Percentiles rank a stretch among this genome's conserved stretches.
These are phyloP conservation scores for Nemania sp. DNA, from an alignment of 2,329 filamentous ascomycete genomes.

Conservation along the genomic window DNA sequence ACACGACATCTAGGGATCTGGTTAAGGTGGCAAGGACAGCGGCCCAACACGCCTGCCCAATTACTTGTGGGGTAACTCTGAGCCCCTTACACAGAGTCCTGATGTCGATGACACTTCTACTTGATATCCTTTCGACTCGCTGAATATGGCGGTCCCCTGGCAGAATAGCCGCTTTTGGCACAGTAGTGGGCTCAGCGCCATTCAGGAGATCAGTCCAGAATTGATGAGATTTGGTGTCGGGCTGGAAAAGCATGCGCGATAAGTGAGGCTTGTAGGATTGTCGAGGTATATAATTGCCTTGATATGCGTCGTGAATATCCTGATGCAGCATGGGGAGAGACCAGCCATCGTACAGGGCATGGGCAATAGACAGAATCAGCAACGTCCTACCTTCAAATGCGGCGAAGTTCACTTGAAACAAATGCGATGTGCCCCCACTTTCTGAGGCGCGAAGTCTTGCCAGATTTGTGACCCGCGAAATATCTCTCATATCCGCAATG, in stretches of 20 bases:
- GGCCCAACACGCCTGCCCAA: slow-evolving; percentile 78
- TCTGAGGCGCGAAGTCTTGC: slow-evolving; percentile 45
- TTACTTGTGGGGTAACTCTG: slow-evolving; percentile 72
- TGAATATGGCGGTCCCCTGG: slow-evolving; percentile 31
- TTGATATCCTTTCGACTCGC: slow-evolving; percentile 51
- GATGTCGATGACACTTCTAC: slow-evolving; percentile 46
- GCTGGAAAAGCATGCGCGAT: slow-evolving; percentile 50
- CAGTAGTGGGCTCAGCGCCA: slow-evolving; percentile 46
- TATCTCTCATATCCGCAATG: slow-evolving; percentile 39
- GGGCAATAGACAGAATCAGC: slow-evolving; percentile 72
- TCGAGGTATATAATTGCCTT: slow-evolving; percentile 45
- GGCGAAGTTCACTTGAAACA: slow-evolving; percentile 56
- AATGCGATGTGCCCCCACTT: slow-evolving; percentile 40
- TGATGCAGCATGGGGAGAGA: slow-evolving; percentile 75
- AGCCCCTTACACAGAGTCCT: slow-evolving; percentile 65
- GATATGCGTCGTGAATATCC: slow-evolving; percentile 70
- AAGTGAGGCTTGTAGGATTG: slow-evolving; percentile 58
- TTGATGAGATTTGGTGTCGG: slow-evolving; percentile 46
- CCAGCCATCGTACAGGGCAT: slow-evolving; percentile 89
- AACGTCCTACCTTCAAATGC: slow-evolving; percentile 42
- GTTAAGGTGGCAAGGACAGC: slow-evolving; percentile 67
- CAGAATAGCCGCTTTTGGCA: slow-evolving; percentile 24
- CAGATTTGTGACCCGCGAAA: slow-evolving; percentile 42
- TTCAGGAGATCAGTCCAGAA: slow-evolving; percentile 77
- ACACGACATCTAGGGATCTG: slow-evolving; percentile 72